These are phyloP conservation scores for Oldenlandia corymbosa DNA, from an alignment of 257 asterid genomes.

Conservation along the genomic window DNA sequence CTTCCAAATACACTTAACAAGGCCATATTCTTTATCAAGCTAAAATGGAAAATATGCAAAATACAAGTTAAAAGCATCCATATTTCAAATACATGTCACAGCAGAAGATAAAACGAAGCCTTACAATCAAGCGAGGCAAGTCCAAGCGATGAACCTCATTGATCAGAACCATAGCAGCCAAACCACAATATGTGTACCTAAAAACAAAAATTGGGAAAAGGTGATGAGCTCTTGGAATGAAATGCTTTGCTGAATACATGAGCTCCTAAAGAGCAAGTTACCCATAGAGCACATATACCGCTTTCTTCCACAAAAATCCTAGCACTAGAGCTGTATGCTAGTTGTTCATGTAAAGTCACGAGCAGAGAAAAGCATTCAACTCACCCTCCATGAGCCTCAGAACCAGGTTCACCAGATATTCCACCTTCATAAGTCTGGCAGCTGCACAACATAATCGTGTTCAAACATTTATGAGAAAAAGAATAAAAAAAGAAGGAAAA, in stretches of 20 bases:
- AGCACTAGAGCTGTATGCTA: neutral
- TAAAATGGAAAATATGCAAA: too few relatives aligned
- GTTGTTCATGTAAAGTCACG: neutral
- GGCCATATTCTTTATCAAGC: neutral
- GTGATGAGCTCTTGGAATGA: constrained; percentile 1
- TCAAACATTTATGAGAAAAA: neutral
- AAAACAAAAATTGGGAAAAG: constrained; percentile 12
- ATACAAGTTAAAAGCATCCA: too few relatives aligned
- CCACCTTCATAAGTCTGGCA: constrained; percentile 99
- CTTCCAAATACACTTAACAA: neutral
- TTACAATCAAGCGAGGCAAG: constrained; percentile 68
- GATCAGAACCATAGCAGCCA: constrained; percentile 93
- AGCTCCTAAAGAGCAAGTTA: neutral
- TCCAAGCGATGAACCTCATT: constrained; percentile 75
- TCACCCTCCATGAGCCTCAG: constrained; percentile 99
- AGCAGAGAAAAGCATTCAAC: constrained; percentile 25
- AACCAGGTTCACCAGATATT: constrained; percentile 88
- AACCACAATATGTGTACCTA: constrained; percentile 92
- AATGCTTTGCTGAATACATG: neutral
- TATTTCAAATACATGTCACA: neutral
- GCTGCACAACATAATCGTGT: constrained; percentile 30
- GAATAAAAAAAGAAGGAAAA: neutral
- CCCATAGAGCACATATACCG: neutral
- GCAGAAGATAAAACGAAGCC: constrained; percentile 18
- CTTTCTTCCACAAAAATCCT: neutral